These are phyloP conservation scores for Calcarisporium arbuscula DNA, from an alignment of 2,329 filamentous ascomycete genomes.

Conservation along the genomic window DNA sequence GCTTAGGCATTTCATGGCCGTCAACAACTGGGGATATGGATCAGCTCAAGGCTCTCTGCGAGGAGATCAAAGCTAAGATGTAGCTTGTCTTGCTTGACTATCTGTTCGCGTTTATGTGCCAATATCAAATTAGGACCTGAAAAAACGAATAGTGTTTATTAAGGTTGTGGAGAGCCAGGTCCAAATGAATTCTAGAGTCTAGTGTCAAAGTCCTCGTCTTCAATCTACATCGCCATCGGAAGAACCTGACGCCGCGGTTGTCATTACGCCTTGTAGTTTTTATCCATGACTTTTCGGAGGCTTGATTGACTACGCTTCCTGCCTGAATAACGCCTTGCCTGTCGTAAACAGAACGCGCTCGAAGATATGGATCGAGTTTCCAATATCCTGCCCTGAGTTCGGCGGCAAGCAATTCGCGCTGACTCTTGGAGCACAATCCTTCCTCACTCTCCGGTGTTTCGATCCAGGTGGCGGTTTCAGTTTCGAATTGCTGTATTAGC, in stretches of 20 bases:
- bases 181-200: too few species aligned
- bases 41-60: slow-evolving; percentile 68
- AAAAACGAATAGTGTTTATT: too few species aligned
- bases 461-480: slow-evolving; percentile 71
- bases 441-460: slow-evolving; percentile 32
- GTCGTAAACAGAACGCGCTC: slow-evolving; percentile 81
- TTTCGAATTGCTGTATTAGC: slow-evolving; percentile 69
- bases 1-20: slow-evolving; percentile 76
- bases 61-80: slow-evolving; percentile 88
- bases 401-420: slow-evolving; percentile 56
- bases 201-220: too few species aligned
- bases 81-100: too few species aligned
- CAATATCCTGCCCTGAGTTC: slow-evolving; percentile 73
- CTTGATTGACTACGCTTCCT: slow-evolving; percentile 60
- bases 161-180: too few species aligned
- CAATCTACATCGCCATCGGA: slow-evolving; percentile 8
- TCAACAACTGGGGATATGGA: slow-evolving; percentile 72
- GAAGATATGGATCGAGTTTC: slow-evolving; percentile 79
- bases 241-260: too few species aligned
- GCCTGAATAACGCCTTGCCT: slow-evolving; percentile 64
- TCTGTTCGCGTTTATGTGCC: too few species aligned
- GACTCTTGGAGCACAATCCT: slow-evolving; percentile 42
- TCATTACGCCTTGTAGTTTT: too few species aligned
- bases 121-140: too few species aligned
- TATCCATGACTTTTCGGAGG: too few species aligned